Evolutionary conservation across 768 basidiomycete species (phyloP).

Genomic region (Lentinula detonsa): DNA sequence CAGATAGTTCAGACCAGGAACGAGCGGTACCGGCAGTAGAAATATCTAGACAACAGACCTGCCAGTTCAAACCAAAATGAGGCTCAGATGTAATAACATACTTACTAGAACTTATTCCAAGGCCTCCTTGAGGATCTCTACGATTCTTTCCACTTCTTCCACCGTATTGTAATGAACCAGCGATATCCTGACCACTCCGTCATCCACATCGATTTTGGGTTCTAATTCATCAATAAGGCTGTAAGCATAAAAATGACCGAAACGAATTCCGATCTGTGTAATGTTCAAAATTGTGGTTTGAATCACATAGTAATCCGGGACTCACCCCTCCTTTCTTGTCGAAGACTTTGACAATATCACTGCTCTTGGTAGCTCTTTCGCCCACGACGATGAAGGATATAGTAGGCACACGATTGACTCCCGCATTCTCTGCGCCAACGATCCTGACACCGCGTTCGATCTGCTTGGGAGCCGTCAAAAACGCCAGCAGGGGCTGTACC

Average conservation of each 20-base stretch:
- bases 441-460: slow-evolving; percentile 46
- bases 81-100: too few relatives aligned
- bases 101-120: slow-evolving; percentile 20
- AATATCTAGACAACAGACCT: too few relatives aligned
- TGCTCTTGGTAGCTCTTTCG: slow-evolving; percentile 45
- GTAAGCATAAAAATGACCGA: slow-evolving; percentile 76
- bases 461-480: not conserved
- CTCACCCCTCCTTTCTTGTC: slow-evolving; percentile 60
- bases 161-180: slow-evolving; percentile 78
- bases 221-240: slow-evolving; percentile 45
- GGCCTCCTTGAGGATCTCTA: slow-evolving; percentile 47
- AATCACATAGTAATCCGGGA: slow-evolving; percentile 8
- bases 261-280: slow-evolving; percentile 69
- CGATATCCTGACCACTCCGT: slow-evolving; percentile 71
- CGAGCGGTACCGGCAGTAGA: too few relatives aligned
- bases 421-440: slow-evolving; percentile 51
- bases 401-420: slow-evolving; percentile 52
- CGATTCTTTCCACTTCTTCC: slow-evolving; percentile 58
- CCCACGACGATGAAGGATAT: slow-evolving; percentile 68
- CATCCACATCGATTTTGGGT: slow-evolving; percentile 53
- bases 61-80: too few relatives aligned
- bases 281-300: not conserved
- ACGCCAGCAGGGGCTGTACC: not conserved
- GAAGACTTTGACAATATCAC: slow-evolving; percentile 57
- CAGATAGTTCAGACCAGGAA: too few relatives aligned